phyloP scores from a whole-genome alignment of 768 basidiomycete species.

The Nidularia sp. region DNA sequence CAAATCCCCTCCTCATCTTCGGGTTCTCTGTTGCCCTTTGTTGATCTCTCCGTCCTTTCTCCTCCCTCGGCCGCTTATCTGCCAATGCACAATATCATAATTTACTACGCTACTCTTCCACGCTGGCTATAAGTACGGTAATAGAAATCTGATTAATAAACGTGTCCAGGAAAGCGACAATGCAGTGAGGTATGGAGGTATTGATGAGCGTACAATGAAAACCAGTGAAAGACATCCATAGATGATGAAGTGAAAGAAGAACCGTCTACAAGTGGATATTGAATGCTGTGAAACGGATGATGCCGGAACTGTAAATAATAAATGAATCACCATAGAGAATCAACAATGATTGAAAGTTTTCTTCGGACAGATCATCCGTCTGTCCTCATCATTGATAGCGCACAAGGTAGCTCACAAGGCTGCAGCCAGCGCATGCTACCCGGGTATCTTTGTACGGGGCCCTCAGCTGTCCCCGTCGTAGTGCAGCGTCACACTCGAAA shows the following conservation, averaged over 20 bases:
- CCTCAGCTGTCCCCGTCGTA: constrained; percentile 63
- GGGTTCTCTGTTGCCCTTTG: not conserved
- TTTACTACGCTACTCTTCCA: not conserved
- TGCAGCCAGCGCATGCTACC: constrained; percentile 4
- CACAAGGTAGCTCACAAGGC: constrained; percentile 5
- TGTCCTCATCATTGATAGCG: constrained; percentile 4
- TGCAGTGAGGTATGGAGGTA: not conserved
- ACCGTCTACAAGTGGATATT: constrained; percentile 7
- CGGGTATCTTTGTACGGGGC: constrained; percentile 5
- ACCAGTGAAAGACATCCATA: not conserved
- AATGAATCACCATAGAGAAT: not conserved
- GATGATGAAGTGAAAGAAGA: constrained; percentile 1
- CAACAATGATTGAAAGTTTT: not conserved
- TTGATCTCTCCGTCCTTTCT: not conserved
- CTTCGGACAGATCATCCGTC: not conserved
- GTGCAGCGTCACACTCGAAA: constrained; percentile 86
- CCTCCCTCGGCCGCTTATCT: not conserved
- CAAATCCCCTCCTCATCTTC: not conserved
- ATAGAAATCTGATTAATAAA: not conserved
- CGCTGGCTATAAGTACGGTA: not conserved
- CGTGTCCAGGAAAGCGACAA: not conserved
- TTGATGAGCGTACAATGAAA: not conserved
- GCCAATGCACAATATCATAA: not conserved
- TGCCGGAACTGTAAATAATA: not conserved
- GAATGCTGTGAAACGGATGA: constrained; percentile 3